Conservation (phyloP, 2,329 filamentous ascomycete species). For the Talaromyces pinophilus region DNA sequence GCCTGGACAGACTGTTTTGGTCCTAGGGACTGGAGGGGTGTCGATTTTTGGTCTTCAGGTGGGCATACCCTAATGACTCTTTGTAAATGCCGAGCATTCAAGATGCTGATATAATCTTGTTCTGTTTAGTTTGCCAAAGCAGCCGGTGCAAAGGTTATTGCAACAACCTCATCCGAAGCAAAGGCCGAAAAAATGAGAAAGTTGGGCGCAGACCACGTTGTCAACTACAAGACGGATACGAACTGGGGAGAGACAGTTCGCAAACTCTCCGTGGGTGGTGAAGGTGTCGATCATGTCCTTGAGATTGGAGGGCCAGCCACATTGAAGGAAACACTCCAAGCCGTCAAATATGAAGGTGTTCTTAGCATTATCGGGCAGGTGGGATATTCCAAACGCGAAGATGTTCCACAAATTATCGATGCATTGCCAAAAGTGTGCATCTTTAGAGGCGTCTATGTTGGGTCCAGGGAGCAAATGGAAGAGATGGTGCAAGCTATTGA, state of each 20-base stretch:
- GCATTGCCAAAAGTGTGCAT: constrained; percentile 54
- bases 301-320: constrained; percentile 69
- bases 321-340: constrained; percentile 57
- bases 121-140: constrained; percentile 49
- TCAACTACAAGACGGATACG: constrained; percentile 62
- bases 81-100: no score
- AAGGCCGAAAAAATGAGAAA: constrained; percentile 57
- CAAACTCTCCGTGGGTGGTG: constrained; percentile 50
- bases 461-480: constrained; percentile 57
- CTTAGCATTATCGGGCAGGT: constrained; percentile 59
- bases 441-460: constrained; percentile 60
- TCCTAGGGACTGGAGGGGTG: constrained; percentile 64
- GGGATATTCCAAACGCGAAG: constrained; percentile 52
- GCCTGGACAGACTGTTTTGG: constrained; percentile 59
- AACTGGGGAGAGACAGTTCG: constrained; percentile 64
- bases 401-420: constrained; percentile 56
- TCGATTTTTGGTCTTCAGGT: constrained; percentile 54
- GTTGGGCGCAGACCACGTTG: constrained; percentile 59
- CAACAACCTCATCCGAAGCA: constrained; percentile 59
- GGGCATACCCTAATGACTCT: background rate
- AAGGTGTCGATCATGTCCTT: constrained; percentile 63
- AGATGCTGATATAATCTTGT: background rate
- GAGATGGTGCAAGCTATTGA: constrained; percentile 63
- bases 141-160: constrained; percentile 56
- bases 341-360: constrained; percentile 57